Evolutionary conservation across 805 yeast genomes (phyloP), one percentile per base, ranked within the genome.

Genomic region (Diddensiella caesifluorescens): DNA sequence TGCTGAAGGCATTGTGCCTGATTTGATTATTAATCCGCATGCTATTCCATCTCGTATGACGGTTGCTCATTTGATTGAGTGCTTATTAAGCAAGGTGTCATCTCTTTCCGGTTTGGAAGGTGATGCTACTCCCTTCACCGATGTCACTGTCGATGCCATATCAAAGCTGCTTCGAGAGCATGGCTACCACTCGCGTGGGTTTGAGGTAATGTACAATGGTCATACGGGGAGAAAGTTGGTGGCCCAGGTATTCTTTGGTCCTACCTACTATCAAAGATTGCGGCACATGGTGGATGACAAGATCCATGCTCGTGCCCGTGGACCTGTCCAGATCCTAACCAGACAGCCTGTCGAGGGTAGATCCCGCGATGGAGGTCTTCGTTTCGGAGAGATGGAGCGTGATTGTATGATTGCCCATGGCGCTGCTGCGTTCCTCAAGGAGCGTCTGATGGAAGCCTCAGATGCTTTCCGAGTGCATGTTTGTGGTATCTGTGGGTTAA

Each of bases 31-130:
- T 63, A 92, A 92, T 65, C 99, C 99, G 2, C 99, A 92, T 68
- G 98, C 97, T 61, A 92, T 92, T 76, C 99, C 99, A 54, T 92
- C 99, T 45, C 97, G 99, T 77, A 92, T 92, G 99, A 92, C 99
- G 30, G 98, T 92, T 47, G 99, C 98, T 38, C 97, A 92, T 73
- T 82, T 92, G 73, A 90, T 92, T 67, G 99, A 92, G 73, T 92
- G 98, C 83, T 72, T 92, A 64, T 71, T 92, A 56, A 83, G 95
- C 38, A 92, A 92, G 68, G 97, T 92, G 32, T 89, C 97, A 3
- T 80, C 97, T 1, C 72, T 92, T 55, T 81, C 95, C 36, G 98
- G 97, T 59, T 75, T 85, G 58, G 99, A 92, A 67, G 98, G 98
- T 74, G 99, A 92, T 67, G 98, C 99, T 4, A 88, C 97, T 4